Evolutionary conservation across 495 filamentous ascomycete genomes (phyloP), one percentile per base, ranked within the genome.

Genomic region (Trichoderma orchidacearum): DNA sequence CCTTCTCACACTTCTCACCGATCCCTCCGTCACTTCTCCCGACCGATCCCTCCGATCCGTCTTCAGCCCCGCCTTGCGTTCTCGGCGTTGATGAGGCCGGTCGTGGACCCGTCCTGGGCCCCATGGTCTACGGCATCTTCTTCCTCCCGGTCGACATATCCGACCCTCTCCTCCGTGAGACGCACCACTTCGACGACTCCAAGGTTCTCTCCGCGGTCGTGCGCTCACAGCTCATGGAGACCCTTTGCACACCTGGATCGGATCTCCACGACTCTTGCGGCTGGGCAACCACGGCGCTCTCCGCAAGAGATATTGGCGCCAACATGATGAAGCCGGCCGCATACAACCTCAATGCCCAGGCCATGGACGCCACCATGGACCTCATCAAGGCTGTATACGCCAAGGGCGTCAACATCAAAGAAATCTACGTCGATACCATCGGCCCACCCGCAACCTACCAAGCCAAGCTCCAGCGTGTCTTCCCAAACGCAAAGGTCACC

Each of bases 331-430:
- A 78, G 28, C 75, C 89, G 12, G 60, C 67, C 36, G 51, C 59
- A 1, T 96, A 96, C 71, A 98, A 98, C 65, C 77, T 98, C 55
- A 98, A 98, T 70, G 90, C 90, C n/a, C 93, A 97, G 69, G 93
- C 93, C 1, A 86, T 95, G 79, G 92, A 98, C 70, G 90, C 93
- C 0, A 98, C 93, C 1, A 79, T 94, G n/a, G 80, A 79, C 18
- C 72, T 98, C 56, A 92, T 98, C 54, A 69, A 81, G 17, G 82
- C 82, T 3, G 85, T 95, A 0, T 77, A 91, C 51, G 84, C 79
- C 0, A 71, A 69, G 8, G 86, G 87, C 12, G 84, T 97, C 34
- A 85, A 91, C 69, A 75, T 98, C 0, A 75, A 70, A 30, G 89
- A 96, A 66, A 88, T 98, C 12, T 98, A 90, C 68, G 90, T 98